Conservation (phyloP, 805 yeast species). For the Yarrowia sp. region DNA sequence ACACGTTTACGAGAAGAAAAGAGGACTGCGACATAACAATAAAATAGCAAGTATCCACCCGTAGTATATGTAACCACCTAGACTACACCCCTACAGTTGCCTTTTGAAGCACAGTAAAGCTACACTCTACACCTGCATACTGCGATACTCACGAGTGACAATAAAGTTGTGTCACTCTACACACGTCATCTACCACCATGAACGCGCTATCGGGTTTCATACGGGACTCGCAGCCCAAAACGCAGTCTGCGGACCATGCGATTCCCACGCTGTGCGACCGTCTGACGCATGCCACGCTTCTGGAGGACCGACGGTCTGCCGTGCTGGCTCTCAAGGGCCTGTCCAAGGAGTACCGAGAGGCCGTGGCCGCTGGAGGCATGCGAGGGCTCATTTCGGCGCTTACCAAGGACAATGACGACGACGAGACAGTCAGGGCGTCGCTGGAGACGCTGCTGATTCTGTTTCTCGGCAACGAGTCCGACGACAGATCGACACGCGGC, state of each 20-base stretch:
- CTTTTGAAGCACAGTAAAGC: no score
- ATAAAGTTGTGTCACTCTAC: neutral
- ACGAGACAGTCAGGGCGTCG: slow-evolving; percentile 70
- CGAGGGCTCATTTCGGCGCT: slow-evolving; percentile 68
- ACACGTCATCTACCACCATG: slow-evolving; percentile 28
- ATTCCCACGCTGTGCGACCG: slow-evolving; percentile 88
- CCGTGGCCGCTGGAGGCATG: slow-evolving; percentile 83
- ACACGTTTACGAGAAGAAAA: no score
- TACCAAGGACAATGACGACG: slow-evolving; percentile 63
- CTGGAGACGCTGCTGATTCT: slow-evolving; percentile 81
- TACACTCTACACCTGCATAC: no score
- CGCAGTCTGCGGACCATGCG: slow-evolving; percentile 70
- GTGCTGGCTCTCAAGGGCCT: slow-evolving; percentile 85
- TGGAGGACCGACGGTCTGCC: slow-evolving; percentile 88
- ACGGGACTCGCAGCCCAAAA: slow-evolving; percentile 48
- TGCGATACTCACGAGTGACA: neutral
- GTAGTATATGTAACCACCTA: no score
- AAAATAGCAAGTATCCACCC: no score
- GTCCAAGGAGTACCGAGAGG: slow-evolving; percentile 82
- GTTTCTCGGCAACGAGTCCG: slow-evolving; percentile 63
- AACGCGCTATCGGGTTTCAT: slow-evolving; percentile 42
- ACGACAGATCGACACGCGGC: slow-evolving; percentile 30
- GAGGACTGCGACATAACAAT: no score
- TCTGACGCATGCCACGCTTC: slow-evolving; percentile 71
- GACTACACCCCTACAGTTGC: no score